Evolutionary conservation across 2,329 filamentous ascomycete genomes (phyloP).

Genomic region (Sarocladium kiliense): DNA sequence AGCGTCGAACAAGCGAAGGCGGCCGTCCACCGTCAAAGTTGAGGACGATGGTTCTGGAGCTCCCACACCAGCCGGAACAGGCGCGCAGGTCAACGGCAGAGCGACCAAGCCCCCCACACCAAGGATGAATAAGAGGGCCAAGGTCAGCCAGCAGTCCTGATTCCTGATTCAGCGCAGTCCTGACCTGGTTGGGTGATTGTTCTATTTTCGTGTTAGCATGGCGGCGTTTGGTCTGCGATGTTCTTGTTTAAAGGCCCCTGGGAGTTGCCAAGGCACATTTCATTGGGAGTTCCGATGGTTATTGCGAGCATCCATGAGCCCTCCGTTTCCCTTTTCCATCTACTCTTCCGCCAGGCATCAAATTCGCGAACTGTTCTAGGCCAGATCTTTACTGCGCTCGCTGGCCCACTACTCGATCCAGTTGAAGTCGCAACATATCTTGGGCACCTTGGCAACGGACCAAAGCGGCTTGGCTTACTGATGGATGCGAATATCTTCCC

Average conservation of each 20-base stretch:
- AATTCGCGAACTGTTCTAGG: neutral
- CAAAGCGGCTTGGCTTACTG: neutral
- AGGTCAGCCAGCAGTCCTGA: conserved; percentile 6
- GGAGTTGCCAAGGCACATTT: conserved; percentile 5
- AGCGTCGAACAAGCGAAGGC: conserved; percentile 53
- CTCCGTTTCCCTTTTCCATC: neutral
- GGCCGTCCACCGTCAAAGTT: conserved; percentile 51
- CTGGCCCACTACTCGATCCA: neutral
- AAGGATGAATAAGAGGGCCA: conserved; percentile 32
- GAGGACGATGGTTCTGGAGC: conserved; percentile 49
- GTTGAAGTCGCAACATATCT: too few relatives aligned
- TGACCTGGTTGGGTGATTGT: neutral
- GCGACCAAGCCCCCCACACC: conserved; percentile 53
- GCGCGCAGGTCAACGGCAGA: conserved; percentile 47
- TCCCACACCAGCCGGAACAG: conserved; percentile 38
- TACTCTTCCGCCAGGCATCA: neutral
- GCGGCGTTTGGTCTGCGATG: conserved; percentile 7
- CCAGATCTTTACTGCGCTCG: too few relatives aligned
- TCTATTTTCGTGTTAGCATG: neutral
- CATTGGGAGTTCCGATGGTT: conserved; percentile 5
- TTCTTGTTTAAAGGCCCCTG: neutral
- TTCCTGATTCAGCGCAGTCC: conserved; percentile 2
- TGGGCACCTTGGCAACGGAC: too few relatives aligned
- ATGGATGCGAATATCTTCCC: too few relatives aligned
- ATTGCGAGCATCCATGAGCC: conserved; percentile 7